These are phyloP conservation scores for Trametes cubensis DNA, from an alignment of 768 basidiomycete genomes.

Conservation along the genomic window DNA sequence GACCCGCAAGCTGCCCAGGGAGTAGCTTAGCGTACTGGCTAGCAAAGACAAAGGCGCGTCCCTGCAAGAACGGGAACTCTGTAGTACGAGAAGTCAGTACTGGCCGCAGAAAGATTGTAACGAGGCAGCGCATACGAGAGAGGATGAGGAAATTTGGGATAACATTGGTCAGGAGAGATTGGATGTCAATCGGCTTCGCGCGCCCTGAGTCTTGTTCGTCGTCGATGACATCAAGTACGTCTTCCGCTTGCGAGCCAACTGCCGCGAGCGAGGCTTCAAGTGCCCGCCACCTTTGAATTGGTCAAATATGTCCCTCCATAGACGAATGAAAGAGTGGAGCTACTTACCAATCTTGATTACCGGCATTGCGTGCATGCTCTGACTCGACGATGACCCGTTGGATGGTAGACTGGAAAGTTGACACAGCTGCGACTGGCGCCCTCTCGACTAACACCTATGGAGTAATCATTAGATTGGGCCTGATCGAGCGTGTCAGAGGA, in stretches of 20 bases:
- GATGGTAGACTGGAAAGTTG: conserved; percentile 55
- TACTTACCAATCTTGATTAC: conserved; percentile 62
- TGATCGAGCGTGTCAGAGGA: background rate
- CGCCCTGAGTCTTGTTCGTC: conserved; percentile 70
- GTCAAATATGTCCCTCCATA: conserved; percentile 9
- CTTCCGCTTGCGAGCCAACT: conserved; percentile 78
- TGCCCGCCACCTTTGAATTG: conserved; percentile 77
- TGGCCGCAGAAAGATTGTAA: too few species aligned
- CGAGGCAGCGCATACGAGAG: conserved; percentile 54
- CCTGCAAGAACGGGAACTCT: conserved; percentile 94
- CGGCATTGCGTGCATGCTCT: conserved; percentile 53
- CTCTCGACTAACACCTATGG: conserved; percentile 50
- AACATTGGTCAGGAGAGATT: conserved; percentile 71
- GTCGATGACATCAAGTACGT: conserved; percentile 74
- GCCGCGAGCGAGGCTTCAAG: conserved; percentile 85
- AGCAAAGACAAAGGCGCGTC: conserved; percentile 92
- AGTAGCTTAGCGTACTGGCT: conserved; percentile 82
- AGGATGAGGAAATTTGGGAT: conserved; percentile 76
- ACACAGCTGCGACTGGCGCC: conserved; percentile 50
- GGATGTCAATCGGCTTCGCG: conserved; percentile 73
- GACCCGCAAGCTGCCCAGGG: conserved; percentile 70
- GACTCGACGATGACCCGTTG: conserved; percentile 61
- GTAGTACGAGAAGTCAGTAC: conserved; percentile 1
- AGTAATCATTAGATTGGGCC: background rate
- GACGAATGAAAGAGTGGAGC: conserved; percentile 25